Evolutionary conservation across 2,329 filamentous ascomycete genomes (phyloP), one percentile per base, ranked within the genome.

Genomic region (Colletotrichum sublineola): DNA sequence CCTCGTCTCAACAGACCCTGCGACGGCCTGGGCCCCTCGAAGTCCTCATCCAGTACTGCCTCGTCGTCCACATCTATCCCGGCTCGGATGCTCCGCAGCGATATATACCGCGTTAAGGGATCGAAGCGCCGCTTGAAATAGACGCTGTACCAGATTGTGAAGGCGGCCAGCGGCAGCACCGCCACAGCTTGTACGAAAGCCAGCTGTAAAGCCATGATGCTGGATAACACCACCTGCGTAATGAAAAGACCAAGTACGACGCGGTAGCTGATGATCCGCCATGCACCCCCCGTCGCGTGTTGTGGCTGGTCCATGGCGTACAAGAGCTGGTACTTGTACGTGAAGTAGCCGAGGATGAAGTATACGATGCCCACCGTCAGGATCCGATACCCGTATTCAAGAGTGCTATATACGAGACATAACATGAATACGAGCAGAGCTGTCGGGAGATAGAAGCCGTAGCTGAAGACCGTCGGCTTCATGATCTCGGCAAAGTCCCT

Each of bases 281-380:
- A 99, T 5, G 95, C 95, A 73, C 93, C 91, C 29, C 97, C 97
- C 0, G 96, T 98, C 20, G 95, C 94, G 79, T 97, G 95, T 78
- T 97, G 94, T 20, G 94, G 93, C 80, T 98, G 96, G 77, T 98
- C 95, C 96, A 99, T 99, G 42, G 96, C 95, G 81, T 99, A 99
- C 5, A 99, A 87, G 5, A 99, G 86, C 84, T 99, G 97, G 82
- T 99, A 99, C 81, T 98, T 98, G 88, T 97, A 97, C 42, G 94
- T 93, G 79, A 96, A 96, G 80, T 94, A 93, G 29, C 95, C 95
- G 18, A 97, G 88, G 29, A 89, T 80, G 77, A 97, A 97, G 81
- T 97, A 99, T 15, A 94, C 85, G 61, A 96, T 84, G 4, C 96
- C 96, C 61, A 96, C 91, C 12, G 95, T 86, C 20, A 97, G 89